Conservation (phyloP, 2,329 filamentous ascomycete species). For the Fusarium paranaense region DNA sequence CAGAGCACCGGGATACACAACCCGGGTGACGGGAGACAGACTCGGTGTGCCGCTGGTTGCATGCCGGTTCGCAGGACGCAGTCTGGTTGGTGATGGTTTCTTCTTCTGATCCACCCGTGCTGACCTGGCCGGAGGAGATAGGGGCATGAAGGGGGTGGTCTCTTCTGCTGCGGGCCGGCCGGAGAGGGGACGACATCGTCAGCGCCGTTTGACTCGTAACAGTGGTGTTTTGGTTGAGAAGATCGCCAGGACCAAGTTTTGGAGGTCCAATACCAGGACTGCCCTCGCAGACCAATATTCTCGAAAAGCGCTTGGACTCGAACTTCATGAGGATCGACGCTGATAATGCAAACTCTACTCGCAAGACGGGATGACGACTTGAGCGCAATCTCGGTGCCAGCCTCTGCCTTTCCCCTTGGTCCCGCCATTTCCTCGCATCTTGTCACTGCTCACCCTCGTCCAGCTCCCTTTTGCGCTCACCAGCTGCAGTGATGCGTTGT, state of each 20-base stretch:
- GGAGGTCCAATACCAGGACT: slow-evolving; percentile 23
- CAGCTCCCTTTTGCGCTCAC: slow-evolving; percentile 43
- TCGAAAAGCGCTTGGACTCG: slow-evolving; percentile 28
- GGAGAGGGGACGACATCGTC: slow-evolving; percentile 13
- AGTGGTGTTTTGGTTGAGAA: slow-evolving; percentile 13
- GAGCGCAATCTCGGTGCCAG: slow-evolving; percentile 40
- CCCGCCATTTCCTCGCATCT: slow-evolving; percentile 18
- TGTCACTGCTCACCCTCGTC: slow-evolving; percentile 21
- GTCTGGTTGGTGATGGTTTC: slow-evolving; percentile 40
- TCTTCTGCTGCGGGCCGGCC: slow-evolving; percentile 30
- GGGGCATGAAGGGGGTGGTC: slow-evolving; percentile 29
- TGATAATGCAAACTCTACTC: slow-evolving; percentile 30
- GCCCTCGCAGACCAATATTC: slow-evolving; percentile 19
- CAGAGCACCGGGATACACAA: slow-evolving; percentile 27
- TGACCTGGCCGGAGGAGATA: slow-evolving; percentile 40
- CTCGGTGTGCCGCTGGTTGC: slow-evolving; percentile 45
- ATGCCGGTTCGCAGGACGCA: slow-evolving; percentile 34
- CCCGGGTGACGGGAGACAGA: slow-evolving; percentile 33
- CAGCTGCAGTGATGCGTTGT: slow-evolving; percentile 58
- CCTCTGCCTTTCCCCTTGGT: slow-evolving; percentile 26
- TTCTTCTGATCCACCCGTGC: slow-evolving; percentile 40
- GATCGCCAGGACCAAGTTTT: slow-evolving; percentile 23
- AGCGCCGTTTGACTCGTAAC: slow-evolving; percentile 24
- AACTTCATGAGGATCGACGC: slow-evolving; percentile 39
- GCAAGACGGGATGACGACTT: slow-evolving; percentile 33